These are phyloP conservation scores for Suillus occidentalis DNA, from an alignment of 768 basidiomycete genomes.

Conservation along the genomic window DNA sequence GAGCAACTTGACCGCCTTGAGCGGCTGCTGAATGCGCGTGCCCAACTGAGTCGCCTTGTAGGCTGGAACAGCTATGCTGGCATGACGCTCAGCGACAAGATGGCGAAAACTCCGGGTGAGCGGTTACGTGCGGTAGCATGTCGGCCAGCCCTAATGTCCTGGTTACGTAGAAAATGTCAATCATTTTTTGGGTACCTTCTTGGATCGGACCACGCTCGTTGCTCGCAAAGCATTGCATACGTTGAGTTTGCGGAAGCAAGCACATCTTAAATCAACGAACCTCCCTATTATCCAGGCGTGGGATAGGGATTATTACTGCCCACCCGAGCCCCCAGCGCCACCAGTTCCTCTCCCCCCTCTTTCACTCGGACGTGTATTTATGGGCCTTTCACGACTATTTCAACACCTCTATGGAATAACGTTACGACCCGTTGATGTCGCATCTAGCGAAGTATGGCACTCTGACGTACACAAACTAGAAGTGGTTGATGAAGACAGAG, in stretches of 20 bases:
- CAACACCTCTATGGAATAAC: conserved; percentile 84
- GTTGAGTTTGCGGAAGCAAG: conserved; percentile 70
- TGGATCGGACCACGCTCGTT: conserved; percentile 76
- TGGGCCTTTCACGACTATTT: conserved; percentile 90
- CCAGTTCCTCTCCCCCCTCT: conserved; percentile 71
- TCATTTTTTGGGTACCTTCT: conserved; percentile 79
- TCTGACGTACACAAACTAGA: conserved; percentile 86
- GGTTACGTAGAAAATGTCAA: conserved; percentile 69
- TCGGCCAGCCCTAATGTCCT: conserved; percentile 5
- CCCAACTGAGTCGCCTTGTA: conserved; percentile 79
- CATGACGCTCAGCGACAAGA: conserved; percentile 89
- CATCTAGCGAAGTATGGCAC: conserved; percentile 88
- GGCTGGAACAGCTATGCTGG: conserved; percentile 86
- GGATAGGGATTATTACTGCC: conserved; percentile 95
- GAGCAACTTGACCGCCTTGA: conserved; percentile 81
- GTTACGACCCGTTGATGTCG: conserved; percentile 65
- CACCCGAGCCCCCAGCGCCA: conserved; percentile 73
- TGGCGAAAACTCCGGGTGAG: conserved; percentile 92
- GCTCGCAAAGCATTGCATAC: conserved; percentile 73
- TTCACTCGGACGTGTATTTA: conserved; percentile 86
- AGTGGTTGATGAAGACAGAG: conserved; percentile 86
- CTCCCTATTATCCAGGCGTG: conserved; percentile 83
- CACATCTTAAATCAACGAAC: conserved; percentile 56
- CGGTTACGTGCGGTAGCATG: background rate
- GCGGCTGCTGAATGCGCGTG: conserved; percentile 69